A percentile compares a stretch with the other conserved stretches of the same genome.
Evolutionary conservation across 805 yeast species (phyloP).

Genomic region (Teunomyces atbi): DNA sequence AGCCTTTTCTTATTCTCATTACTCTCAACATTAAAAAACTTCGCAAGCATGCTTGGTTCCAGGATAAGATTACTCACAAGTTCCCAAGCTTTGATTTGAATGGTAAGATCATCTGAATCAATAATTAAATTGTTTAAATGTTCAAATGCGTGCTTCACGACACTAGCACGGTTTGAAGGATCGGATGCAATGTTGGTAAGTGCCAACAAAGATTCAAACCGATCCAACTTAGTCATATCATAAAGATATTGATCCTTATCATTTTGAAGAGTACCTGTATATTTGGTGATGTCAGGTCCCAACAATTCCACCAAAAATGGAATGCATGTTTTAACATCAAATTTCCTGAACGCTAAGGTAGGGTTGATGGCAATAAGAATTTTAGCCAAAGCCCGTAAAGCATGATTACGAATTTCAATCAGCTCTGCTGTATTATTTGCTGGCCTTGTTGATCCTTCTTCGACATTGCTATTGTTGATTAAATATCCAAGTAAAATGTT

Average conservation of each 20-base stretch:
- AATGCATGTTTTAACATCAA: slow-evolving; percentile 39
- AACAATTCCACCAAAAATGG: slow-evolving; percentile 50
- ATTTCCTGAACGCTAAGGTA: slow-evolving; percentile 35
- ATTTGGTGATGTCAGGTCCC: slow-evolving; percentile 30
- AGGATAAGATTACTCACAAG: slow-evolving; percentile 58
- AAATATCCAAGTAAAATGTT: slow-evolving; percentile 39
- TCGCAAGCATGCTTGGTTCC: slow-evolving; percentile 42
- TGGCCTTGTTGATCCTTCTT: slow-evolving; percentile 19
- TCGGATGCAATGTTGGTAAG: slow-evolving; percentile 63
- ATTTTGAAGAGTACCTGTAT: slow-evolving; percentile 10
- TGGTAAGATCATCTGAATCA: slow-evolving; percentile 34
- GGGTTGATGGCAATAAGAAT: slow-evolving; percentile 47
- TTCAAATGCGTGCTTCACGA: slow-evolving; percentile 35
- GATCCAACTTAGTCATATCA: slow-evolving; percentile 40
- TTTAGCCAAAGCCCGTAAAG: slow-evolving; percentile 44
- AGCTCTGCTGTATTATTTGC: slow-evolving; percentile 11
- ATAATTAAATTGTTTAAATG: slow-evolving; percentile 40
- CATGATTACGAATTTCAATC: slow-evolving; percentile 26
- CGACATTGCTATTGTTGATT: slow-evolving; percentile 24
- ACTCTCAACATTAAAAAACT: slow-evolving; percentile 55
- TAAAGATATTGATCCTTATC: slow-evolving; percentile 18
- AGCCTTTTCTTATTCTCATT: slow-evolving; percentile 27
- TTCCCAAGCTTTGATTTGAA: slow-evolving; percentile 64
- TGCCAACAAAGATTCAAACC: slow-evolving; percentile 59
- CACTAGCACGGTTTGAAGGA: background rate